These are phyloP conservation scores for Nothopassalora personata DNA, from an alignment of 2,329 filamentous ascomycete species.

Conservation along the genomic window DNA sequence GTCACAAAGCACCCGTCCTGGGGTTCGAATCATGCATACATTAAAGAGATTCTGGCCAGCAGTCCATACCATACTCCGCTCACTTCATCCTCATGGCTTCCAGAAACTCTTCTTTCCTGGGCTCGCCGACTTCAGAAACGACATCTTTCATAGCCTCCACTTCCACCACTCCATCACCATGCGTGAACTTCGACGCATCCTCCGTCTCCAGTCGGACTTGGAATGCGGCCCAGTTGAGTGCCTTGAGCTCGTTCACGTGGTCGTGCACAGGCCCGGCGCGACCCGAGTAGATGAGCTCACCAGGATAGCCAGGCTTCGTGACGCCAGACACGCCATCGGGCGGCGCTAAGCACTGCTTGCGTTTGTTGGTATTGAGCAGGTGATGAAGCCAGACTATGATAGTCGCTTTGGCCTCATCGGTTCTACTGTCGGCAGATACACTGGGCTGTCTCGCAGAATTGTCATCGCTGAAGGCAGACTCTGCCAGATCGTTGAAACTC, in stretches of 20 bases:
- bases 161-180: constrained; percentile 38
- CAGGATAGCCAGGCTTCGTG: constrained; percentile 45
- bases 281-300: constrained; percentile 41
- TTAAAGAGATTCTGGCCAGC: no score
- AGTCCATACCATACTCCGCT: background rate
- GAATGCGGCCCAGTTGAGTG: constrained; percentile 43
- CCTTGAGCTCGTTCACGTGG: constrained; percentile 40
- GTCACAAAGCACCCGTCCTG: background rate
- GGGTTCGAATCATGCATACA: background rate
- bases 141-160: constrained; percentile 43
- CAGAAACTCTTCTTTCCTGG: constrained; percentile 28
- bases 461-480: background rate
- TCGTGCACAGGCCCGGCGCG: constrained; percentile 34
- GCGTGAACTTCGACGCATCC: constrained; percentile 37
- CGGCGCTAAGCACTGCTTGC: constrained; percentile 40
- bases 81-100: constrained; percentile 34
- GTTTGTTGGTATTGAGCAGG: constrained; percentile 42
- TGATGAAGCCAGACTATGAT: constrained; percentile 45
- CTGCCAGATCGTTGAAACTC: constrained; percentile 34
- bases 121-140: constrained; percentile 30
- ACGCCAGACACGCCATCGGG: constrained; percentile 35
- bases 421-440: background rate
- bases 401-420: constrained; percentile 23
- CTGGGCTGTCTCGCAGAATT: background rate
- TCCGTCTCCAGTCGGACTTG: constrained; percentile 40